Base-by-base conservation (phyloP, 2,329 filamentous ascomycete genomes). In the Cercospora nicotianae region DNA sequence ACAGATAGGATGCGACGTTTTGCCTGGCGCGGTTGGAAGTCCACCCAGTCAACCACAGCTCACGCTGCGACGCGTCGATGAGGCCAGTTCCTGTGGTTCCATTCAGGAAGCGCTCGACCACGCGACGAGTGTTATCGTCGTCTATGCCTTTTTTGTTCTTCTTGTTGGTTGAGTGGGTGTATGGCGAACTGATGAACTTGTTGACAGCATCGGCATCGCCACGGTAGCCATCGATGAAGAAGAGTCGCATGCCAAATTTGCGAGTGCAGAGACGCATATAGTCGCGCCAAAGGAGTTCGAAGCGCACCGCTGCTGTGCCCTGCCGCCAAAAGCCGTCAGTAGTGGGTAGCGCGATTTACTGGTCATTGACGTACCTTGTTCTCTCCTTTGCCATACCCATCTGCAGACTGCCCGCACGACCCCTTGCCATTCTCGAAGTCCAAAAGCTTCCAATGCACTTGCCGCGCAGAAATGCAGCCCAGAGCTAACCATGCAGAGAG, bases 201-300 rank as follows among this genome's bases (percentile, higher is more conserved):
- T 75, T 76, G 16, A 72, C 70, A 2, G 74, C 77, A 6, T 74
- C 68, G 45, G 72, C 65, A 53, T 83, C 82, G 26, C 83, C 77
- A 16, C 86, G 85, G 72, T 92, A 92, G 0, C 92, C 91, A 4
- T 84, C 82, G 1, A 89, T 78, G 12, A 81, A 80, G 76, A 92
- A 94, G 3, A 94, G 83, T 23, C 85, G 86, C 16, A 78, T 75
- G 0, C 87, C 86, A 69, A 91, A 93, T 73, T 94, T 94, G 33
- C 85, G 84, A 5, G 87, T 89, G 75, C 90, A 92, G 0, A 94
- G 84, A 0, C 90, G 85, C 89, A 94, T 93, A 74, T 94, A 94
- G 74, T 94, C 92, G 48, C 91, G 83, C 91, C 90, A 93, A 0
- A 94, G 78, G 0, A 95, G 81, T 75, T 94, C 91, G 65, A 91